These are phyloP conservation scores for Sporothrix schenckii DNA, from an alignment of 2,329 filamentous ascomycete species.

Conservation along the genomic window DNA sequence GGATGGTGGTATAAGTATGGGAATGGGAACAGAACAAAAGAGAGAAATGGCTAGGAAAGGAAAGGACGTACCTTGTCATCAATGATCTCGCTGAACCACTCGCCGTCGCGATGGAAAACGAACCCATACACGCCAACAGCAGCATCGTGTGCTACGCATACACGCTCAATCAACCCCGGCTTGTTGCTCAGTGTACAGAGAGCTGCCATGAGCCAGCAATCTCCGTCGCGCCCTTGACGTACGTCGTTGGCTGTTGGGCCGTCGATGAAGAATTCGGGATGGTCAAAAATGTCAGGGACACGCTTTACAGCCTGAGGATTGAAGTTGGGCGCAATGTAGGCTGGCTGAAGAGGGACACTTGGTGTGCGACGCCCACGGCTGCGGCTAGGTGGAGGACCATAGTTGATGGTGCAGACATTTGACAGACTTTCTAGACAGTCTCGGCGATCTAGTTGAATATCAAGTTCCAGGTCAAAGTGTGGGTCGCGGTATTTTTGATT, in stretches of 20 bases:
- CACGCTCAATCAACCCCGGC: slow-evolving; percentile 67
- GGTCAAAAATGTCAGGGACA: slow-evolving; percentile 74
- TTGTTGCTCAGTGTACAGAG: slow-evolving; percentile 77
- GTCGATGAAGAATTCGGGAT: slow-evolving; percentile 75
- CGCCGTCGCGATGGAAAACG: slow-evolving; percentile 78
- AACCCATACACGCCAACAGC: slow-evolving; percentile 82
- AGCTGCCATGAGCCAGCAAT: slow-evolving; percentile 86
- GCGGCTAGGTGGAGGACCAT: background rate
- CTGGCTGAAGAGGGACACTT: slow-evolving; percentile 20
- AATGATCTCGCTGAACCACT: slow-evolving; percentile 66
- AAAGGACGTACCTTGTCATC: slow-evolving; percentile 51
- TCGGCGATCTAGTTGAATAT: slow-evolving; percentile 63
- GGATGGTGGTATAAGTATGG: background rate
- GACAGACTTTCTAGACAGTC: slow-evolving; percentile 51
- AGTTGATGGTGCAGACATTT: slow-evolving; percentile 23
- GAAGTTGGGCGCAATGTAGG: slow-evolving; percentile 40
- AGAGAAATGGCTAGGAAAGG: background rate
- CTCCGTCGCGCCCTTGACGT: slow-evolving; percentile 74
- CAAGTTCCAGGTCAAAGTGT: slow-evolving; percentile 83
- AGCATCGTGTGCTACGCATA: slow-evolving; percentile 74
- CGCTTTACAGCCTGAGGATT: slow-evolving; percentile 64
- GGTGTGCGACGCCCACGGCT: background rate
- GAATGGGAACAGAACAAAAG: background rate
- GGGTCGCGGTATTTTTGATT: slow-evolving; percentile 86
- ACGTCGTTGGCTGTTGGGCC: slow-evolving; percentile 77